Base-by-base conservation (phyloP, 257 asterid genomes). In the Forsythia viridissima region DNA sequence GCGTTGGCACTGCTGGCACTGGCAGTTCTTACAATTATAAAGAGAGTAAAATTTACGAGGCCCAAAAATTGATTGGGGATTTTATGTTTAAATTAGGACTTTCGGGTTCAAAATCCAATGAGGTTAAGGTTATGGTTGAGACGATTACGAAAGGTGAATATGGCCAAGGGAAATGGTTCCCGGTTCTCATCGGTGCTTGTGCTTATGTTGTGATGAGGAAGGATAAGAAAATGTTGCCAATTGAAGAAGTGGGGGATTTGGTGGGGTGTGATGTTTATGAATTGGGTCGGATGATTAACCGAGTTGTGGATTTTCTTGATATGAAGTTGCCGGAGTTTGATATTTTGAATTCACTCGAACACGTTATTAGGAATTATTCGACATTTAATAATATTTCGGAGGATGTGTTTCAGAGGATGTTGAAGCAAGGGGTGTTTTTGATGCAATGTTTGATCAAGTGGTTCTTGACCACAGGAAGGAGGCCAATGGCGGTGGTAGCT, bases 371-470 rank as follows among this genome's bases (percentile, higher is more conserved):
- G 78, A 82, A 8, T 20, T 75, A 81, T 70, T 78, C 90, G 1
- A 83, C 86, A 67, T 87, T 90, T 74, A 11, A 71, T 39, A 40
- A 40, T 44, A 83, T 90, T 43, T 43, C 84, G 0, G 79, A 79
- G 77, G 96, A 91, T 77, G 38, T 84, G 75, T 51, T 79, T 24
- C 12, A 72, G 74, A 84, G 77, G 77, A 91, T 94, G 90, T 73
- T 81, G 85, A 85, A 90, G 77, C 98, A 94, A 73, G 99, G 99
- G 42, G 87, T 88, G 66, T 89, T 93, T 82, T 74, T 94, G 84
- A 74, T 94, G 80, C 96, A 94, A 83, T 93, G 98, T 82, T 88
- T 94, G 85, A 87, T 92, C 81, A 95, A 93, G 84, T 95, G 97
- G 98, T 93, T 83, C 75, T 77, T 95, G 52, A 93, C 96, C 6